A percentile compares a stretch with the other conserved stretches of the same genome.
These are phyloP conservation scores for Arabidopsis lyrata DNA, from an alignment of 441 rosid species.

Conservation along the genomic window DNA sequence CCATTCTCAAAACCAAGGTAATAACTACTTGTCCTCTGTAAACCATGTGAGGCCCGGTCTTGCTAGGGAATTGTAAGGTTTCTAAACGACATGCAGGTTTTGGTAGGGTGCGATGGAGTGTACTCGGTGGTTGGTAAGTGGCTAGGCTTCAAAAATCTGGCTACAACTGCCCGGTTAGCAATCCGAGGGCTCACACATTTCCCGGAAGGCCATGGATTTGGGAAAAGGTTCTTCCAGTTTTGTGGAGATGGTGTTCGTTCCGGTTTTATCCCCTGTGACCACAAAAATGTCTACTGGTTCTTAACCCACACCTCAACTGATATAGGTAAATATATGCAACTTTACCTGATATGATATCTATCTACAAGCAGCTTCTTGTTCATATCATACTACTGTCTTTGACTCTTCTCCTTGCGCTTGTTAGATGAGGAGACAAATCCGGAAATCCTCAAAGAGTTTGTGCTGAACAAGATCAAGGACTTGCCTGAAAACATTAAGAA, in stretches of 20 bases:
- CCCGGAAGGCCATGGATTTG: constrained; percentile 54
- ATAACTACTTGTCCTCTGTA: constrained; percentile 1
- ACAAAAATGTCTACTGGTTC: constrained; percentile 67
- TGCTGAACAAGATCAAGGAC: constrained; percentile 50
- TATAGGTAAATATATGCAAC: constrained; percentile 24
- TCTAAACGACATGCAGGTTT: constrained; percentile 45
- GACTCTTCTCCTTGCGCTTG: constrained; percentile 25
- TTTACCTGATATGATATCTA: background rate
- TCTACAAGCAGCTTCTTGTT: background rate
- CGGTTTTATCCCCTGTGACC: constrained; percentile 67
- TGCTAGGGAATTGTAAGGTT: constrained; percentile 28
- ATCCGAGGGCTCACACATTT: constrained; percentile 58
- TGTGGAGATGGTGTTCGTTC: constrained; percentile 62
- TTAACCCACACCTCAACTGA: constrained; percentile 54
- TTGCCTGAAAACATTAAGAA: constrained; percentile 46
- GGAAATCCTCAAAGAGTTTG: constrained; percentile 54
- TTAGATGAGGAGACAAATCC: constrained; percentile 48
- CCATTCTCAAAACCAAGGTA: constrained; percentile 72
- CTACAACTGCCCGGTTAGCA: constrained; percentile 52
- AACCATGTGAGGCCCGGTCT: background rate
- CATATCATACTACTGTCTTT: background rate
- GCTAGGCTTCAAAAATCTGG: constrained; percentile 66
- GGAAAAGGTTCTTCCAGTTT: constrained; percentile 48
- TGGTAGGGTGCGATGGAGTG: constrained; percentile 86
- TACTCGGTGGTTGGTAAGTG: constrained; percentile 73